Conservation (phyloP, 768 basidiomycete genomes). For the Trametes gibbosa region DNA sequence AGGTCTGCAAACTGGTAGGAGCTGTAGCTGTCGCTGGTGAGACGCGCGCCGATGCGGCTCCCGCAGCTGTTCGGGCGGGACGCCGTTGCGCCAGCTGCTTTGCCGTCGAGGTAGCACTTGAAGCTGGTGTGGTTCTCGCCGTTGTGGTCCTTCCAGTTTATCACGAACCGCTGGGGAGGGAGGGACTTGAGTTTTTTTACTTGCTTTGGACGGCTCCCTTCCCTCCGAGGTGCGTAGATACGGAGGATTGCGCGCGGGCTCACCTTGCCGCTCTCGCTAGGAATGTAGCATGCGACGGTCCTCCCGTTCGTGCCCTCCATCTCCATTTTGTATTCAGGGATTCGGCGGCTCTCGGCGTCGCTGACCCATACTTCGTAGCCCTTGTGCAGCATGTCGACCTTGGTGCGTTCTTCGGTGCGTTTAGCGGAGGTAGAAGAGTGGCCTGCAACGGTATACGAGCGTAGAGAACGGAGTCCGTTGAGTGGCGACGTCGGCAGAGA, state of each 20-base stretch:
- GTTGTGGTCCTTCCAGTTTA: slow-evolving; percentile 1
- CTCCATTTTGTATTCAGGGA: slow-evolving; percentile 9
- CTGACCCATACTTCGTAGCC: slow-evolving; percentile 9
- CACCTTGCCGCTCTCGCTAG: slow-evolving; percentile 18
- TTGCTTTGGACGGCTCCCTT: too few species aligned
- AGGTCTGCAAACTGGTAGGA: slow-evolving; percentile 11
- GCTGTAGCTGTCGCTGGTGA: neutral
- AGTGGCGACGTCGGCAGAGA: too few species aligned
- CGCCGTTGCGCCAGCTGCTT: neutral
- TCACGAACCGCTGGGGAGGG: neutral
- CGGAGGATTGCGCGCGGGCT: too few species aligned
- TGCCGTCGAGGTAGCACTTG: neutral
- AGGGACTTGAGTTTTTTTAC: neutral
- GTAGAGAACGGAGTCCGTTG: too few species aligned
- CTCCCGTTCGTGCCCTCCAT: neutral
- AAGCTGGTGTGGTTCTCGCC: neutral
- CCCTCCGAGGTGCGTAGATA: too few species aligned
- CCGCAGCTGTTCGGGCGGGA: neutral
- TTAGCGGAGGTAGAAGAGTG: too few species aligned
- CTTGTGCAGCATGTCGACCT: slow-evolving; percentile 1
- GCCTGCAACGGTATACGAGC: too few species aligned
- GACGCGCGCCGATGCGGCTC: neutral
- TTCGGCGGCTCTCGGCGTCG: neutral
- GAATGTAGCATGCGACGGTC: slow-evolving; percentile 10
- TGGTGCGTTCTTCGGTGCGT: too few species aligned